A percentile compares a stretch with the other conserved stretches of the same genome.
phyloP scores from a whole-genome alignment of 2,329 filamentous ascomycete species.

The Emmonsiellopsis sp. region DNA sequence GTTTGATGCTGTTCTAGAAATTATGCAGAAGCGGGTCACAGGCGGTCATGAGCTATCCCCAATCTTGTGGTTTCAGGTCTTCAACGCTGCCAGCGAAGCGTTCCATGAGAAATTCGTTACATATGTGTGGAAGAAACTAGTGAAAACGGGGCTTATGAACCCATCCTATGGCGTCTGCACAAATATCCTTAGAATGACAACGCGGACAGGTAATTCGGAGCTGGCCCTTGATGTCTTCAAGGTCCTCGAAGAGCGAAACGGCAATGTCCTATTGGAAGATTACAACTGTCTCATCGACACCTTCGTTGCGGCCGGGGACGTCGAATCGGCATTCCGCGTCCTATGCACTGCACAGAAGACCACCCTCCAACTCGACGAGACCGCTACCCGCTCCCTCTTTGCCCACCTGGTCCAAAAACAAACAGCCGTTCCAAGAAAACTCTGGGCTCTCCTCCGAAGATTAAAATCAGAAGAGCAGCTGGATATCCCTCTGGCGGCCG shows the following conservation, averaged over 20 bases:
- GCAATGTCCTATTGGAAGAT: slow-evolving; percentile 54
- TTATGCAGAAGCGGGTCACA: slow-evolving; percentile 53
- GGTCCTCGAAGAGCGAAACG: slow-evolving; percentile 50
- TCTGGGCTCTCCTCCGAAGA: slow-evolving; percentile 49
- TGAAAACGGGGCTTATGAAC: slow-evolving; percentile 50
- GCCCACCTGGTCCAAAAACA: slow-evolving; percentile 43
- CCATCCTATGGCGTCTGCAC: slow-evolving; percentile 57
- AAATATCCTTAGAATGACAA: slow-evolving; percentile 63
- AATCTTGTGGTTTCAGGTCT: slow-evolving; percentile 58
- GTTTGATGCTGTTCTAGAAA: slow-evolving; percentile 63
- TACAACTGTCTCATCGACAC: slow-evolving; percentile 72
- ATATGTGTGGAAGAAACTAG: slow-evolving; percentile 62
- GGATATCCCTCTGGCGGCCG: slow-evolving; percentile 41
- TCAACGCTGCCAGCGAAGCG: slow-evolving; percentile 63
- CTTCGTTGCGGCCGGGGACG: slow-evolving; percentile 53
- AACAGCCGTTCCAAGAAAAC: slow-evolving; percentile 37
- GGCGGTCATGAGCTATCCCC: slow-evolving; percentile 40
- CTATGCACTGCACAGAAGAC: slow-evolving; percentile 65
- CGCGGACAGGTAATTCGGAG: slow-evolving; percentile 56
- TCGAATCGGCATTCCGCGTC: slow-evolving; percentile 58
- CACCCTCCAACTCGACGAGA: slow-evolving; percentile 47
- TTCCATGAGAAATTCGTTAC: slow-evolving; percentile 55
- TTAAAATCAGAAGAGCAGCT: slow-evolving; percentile 41
- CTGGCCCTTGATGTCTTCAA: slow-evolving; percentile 66
- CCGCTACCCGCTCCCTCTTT: slow-evolving; percentile 57